phyloP scores from a whole-genome alignment of 1,139 yeast genomes.

The Hansenula lynferdii region DNA sequence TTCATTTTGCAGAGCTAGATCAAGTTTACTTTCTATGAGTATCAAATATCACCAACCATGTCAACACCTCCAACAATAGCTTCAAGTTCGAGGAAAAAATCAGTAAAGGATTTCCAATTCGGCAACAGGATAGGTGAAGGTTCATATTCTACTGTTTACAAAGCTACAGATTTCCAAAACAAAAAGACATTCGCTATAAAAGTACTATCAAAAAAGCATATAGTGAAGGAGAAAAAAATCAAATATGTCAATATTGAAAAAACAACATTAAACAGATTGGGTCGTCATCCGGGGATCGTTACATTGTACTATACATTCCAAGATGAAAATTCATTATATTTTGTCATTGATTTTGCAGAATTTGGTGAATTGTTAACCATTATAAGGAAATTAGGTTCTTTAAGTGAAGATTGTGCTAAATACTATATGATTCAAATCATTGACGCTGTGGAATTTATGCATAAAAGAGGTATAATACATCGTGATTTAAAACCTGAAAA shows the following conservation, averaged over 20 bases:
- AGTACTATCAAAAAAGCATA: constrained; percentile 87
- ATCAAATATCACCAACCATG: not conserved
- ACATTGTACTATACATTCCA: constrained; percentile 91
- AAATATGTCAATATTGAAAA: constrained; percentile 96
- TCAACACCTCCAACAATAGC: not conserved
- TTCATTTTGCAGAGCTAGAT: too few species aligned
- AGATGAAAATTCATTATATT: constrained; percentile 81
- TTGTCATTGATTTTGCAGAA: constrained; percentile 89
- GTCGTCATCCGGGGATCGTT: constrained; percentile 84
- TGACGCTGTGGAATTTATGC: constrained; percentile 66
- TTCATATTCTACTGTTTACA: constrained; percentile 88
- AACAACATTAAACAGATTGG: constrained; percentile 81
- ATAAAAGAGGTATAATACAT: constrained; percentile 73
- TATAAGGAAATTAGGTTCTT: constrained; percentile 70
- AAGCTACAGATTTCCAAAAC: constrained; percentile 78
- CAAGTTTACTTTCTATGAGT: too few species aligned
- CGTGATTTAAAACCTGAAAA: constrained; percentile 80
- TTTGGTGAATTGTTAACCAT: constrained; percentile 86
- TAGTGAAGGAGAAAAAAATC: constrained; percentile 90
- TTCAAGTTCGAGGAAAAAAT: constrained; percentile 40
- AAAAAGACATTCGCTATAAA: constrained; percentile 81
- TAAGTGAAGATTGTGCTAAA: constrained; percentile 72
- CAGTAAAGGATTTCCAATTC: constrained; percentile 82
- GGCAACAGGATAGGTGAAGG: constrained; percentile 93
- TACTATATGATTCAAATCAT: constrained; percentile 64